Evolutionary conservation across 1,284 basidiomycete genomes (phyloP).

Genomic region (Naganishia sp.): DNA sequence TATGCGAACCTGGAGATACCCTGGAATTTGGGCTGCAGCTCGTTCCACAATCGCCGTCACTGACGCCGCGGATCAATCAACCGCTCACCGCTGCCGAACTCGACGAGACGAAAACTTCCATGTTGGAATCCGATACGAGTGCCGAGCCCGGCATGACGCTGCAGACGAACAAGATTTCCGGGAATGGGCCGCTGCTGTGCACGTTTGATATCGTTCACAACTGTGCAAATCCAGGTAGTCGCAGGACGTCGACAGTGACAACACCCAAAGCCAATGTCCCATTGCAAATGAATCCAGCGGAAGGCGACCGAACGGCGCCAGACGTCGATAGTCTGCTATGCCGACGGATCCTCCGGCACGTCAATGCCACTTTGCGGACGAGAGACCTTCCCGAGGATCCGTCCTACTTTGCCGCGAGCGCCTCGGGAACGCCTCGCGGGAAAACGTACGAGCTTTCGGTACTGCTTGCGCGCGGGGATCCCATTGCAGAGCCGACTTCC

Average conservation of each 20-base stretch:
- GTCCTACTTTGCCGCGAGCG: conserved; percentile 36
- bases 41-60: conserved; percentile 51
- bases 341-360: conserved; percentile 65
- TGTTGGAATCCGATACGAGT: conserved; percentile 13
- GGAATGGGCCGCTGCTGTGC: conserved; percentile 53
- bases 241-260: conserved; percentile 36
- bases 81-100: conserved; percentile 40
- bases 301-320: conserved; percentile 54
- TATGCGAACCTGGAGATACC: conserved; percentile 71
- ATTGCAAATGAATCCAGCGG: conserved; percentile 3
- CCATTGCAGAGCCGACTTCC: conserved; percentile 46
- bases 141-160: conserved; percentile 26
- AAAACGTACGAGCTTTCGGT: conserved; percentile 53
- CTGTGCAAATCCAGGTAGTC: conserved; percentile 8
- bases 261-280: conserved; percentile 49
- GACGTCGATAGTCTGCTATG: conserved; percentile 66
- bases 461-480: conserved; percentile 48
- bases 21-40: conserved; percentile 84
- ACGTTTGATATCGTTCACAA: conserved; percentile 62
- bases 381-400: conserved; percentile 41
- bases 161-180: conserved; percentile 34
- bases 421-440: conserved; percentile 15
- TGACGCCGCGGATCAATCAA: conserved; percentile 42
- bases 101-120: conserved; percentile 17
- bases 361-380: conserved; percentile 63